Base-by-base conservation (phyloP, 306 rosid species). In the Rosa lucieae region DNA sequence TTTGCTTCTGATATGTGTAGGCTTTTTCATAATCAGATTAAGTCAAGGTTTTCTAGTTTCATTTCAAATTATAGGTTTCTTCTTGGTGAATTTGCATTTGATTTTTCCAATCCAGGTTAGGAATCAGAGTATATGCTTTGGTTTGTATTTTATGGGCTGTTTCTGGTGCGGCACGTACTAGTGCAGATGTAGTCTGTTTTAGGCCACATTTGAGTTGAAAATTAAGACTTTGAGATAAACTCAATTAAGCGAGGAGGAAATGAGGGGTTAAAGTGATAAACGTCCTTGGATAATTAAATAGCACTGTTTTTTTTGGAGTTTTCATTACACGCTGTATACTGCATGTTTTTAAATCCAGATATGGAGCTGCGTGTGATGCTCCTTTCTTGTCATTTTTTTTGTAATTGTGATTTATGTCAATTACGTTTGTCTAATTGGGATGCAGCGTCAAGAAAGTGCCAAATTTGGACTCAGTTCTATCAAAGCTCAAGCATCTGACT, bases 381-480 rank as follows among this genome's bases (percentile, higher is more conserved):
- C 29, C 39, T 10, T 26, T 23, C 40, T 65, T 15, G 69, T 35
- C 43, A 14, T 2, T 29, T 5, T 0, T 11, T 26, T 4, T 26
- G 14, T 18, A 53, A 51, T 3, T 47, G 12, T 51, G 56, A 35
- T 15, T 53, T 61, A 14, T 72, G 69, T 47, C 43, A 6, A 59
- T n/a, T 18, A 13, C 37, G 4, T 21, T 47, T 68, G 48, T 77
- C 10, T 23, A 73, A 9, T 72, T 26, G 18, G 10, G 51, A 65
- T 80, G 84, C 84, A 90, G 91, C 59, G 77, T 88, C 72, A 81
- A 82, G 67, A 70, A 81, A 49, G 76, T 49, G 70, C 69, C 81
- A 8, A 82, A 88, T 77, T 48, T 86, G 73, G 87, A 90, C 11
- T 88, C 84, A 8, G 74, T 90, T 78, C 82, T 83, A 47, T 81